These are phyloP conservation scores for Pichia sp. DNA, from an alignment of 1,139 yeast species.

Conservation along the genomic window DNA sequence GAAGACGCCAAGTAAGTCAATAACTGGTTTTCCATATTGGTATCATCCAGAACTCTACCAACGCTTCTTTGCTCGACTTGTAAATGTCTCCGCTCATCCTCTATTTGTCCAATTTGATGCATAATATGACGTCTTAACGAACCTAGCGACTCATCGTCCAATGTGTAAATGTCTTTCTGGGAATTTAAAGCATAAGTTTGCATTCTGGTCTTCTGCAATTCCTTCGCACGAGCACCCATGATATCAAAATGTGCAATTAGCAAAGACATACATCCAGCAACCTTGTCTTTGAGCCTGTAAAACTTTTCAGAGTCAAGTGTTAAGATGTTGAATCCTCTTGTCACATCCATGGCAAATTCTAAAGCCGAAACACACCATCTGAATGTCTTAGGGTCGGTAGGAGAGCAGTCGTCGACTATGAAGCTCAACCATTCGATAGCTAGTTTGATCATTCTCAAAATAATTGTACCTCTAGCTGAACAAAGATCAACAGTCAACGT, in stretches of 20 bases:
- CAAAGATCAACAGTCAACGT: constrained; percentile 39
- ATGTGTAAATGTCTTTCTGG: constrained; percentile 44
- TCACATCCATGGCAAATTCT: constrained; percentile 95
- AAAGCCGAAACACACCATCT: constrained; percentile 95
- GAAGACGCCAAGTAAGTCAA: constrained; percentile 84
- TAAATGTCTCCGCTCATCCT: constrained; percentile 48
- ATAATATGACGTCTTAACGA: constrained; percentile 58
- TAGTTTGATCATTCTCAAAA: constrained; percentile 67
- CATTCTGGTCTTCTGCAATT: constrained; percentile 48
- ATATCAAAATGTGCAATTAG: constrained; percentile 94
- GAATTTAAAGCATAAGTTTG: constrained; percentile 45
- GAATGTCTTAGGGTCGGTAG: constrained; percentile 86
- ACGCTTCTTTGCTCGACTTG: constrained; percentile 55
- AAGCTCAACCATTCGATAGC: constrained; percentile 91
- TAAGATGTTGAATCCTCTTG: constrained; percentile 82
- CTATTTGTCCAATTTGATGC: constrained; percentile 57
- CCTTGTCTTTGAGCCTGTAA: constrained; percentile 66
- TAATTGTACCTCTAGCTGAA: constrained; percentile 61
- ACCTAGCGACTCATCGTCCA: constrained; percentile 57
- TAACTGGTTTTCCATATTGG: constrained; percentile 83
- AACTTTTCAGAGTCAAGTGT: constrained; percentile 79
- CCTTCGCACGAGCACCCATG: constrained; percentile 95
- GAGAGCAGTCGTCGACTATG: constrained; percentile 90
- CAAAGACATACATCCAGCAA: constrained; percentile 92
- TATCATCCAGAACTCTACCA: constrained; percentile 86